phyloP scores from a whole-genome alignment of 345 rosid species.

The Dimocarpus longan region DNA sequence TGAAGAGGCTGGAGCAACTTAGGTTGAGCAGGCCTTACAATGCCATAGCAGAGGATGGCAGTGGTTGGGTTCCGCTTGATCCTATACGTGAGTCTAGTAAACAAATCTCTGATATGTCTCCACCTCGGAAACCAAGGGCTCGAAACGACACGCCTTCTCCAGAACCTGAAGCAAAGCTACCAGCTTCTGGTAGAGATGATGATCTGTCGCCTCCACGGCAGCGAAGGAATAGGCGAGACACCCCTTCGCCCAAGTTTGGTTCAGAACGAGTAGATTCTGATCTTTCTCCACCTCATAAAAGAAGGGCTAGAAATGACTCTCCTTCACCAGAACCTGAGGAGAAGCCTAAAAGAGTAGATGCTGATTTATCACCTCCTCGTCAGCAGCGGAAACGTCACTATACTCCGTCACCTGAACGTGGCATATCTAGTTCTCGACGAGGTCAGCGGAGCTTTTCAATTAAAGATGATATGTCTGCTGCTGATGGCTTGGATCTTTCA shows the following conservation, averaged over 20 bases:
- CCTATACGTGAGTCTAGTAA: constrained; percentile 17
- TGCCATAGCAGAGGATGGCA: constrained; percentile 90
- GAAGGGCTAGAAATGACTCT: constrained; percentile 51
- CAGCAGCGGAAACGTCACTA: constrained; percentile 12
- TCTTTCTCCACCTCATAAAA: constrained; percentile 64
- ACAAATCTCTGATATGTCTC: constrained; percentile 55
- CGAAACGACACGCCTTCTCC: constrained; percentile 67
- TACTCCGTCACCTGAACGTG: constrained; percentile 14
- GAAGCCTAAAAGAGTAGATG: constrained; percentile 23
- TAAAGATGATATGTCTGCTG: background rate
- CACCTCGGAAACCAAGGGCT: constrained; percentile 54
- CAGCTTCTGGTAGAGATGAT: constrained; percentile 33
- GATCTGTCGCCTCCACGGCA: constrained; percentile 60
- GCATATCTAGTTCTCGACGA: background rate
- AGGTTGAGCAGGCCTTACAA: constrained; percentile 58
- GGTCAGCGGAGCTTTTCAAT: too few species aligned
- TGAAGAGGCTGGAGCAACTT: constrained; percentile 75
- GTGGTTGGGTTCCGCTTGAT: constrained; percentile 79
- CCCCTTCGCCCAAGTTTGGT: constrained; percentile 40
- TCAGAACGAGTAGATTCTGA: constrained; percentile 31
- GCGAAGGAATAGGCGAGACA: constrained; percentile 33
- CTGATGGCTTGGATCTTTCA: constrained; percentile 28
- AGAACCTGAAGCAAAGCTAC: constrained; percentile 37
- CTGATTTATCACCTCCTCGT: constrained; percentile 46
- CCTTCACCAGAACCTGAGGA: constrained; percentile 52